Base-by-base conservation (phyloP, 2,329 filamentous ascomycete genomes). In the Rhynchosporium secalis region DNA sequence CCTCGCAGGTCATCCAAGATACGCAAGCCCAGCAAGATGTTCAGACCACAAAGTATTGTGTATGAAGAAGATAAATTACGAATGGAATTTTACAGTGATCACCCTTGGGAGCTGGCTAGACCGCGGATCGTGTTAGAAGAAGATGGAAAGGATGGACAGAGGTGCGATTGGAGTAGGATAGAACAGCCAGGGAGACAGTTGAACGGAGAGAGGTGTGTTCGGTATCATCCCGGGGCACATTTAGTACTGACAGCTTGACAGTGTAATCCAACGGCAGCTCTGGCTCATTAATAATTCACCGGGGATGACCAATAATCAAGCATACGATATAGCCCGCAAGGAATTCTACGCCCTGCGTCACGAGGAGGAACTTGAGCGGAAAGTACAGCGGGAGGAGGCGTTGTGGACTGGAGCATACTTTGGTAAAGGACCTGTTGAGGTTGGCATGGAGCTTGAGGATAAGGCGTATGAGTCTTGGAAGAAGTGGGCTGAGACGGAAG, bases 21-120 rank as follows among this genome's bases (percentile, higher is more conserved):
- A 41, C 80, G 81, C 74, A 90, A 88, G 75, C 82, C 89, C 36
- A 92, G 86, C 76, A 86, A 87, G 69, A 79, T 96, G 70, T 98
- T 93, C 80, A 86, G 87, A 70, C 95, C 95, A 1, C 84, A 92
- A 67, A 78, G 80, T 62, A 87, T 99, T 66, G 79, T 78, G 59
- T 97, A 95, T 75, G 85, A 89, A 64, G 95, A 99, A 76, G 95
- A 99, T 77, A 77, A 79, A 64, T 81, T 99, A 72, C 88, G 95
- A 66, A 81, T 78, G 69, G 85, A 87, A 33, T 99, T 98, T 79
- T 99, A 91, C 80, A 86, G 83, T 72, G 94, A 99, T 76, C 95
- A 99, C 75, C 95, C 95, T 4, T 99, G 95, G 95, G 95, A 99
- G 78, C 79, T 99, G 73, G 95, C 95, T 20, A 84, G 94, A 66